Conservation (phyloP, 345 rosid genomes). For the Pugionium dolabratum region DNA sequence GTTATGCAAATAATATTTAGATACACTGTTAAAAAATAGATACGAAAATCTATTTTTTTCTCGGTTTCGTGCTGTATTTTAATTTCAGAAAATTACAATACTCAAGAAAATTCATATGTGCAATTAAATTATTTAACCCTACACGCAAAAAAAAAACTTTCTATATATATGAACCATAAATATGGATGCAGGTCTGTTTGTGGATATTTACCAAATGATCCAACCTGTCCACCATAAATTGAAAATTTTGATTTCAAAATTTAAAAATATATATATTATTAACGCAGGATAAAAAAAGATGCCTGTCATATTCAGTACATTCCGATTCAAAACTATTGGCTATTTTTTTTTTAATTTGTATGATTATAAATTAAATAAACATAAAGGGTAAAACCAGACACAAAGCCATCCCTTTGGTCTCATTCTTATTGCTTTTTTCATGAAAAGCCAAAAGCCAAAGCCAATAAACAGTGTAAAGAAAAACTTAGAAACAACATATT, state of each 20-base stretch:
- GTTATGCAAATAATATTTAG: no score
- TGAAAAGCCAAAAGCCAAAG: slow-evolving; percentile 38
- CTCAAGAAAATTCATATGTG: slow-evolving; percentile 12
- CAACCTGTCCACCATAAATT: slow-evolving; percentile 42
- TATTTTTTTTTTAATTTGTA: slow-evolving; percentile 20
- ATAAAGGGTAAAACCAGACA: slow-evolving; percentile 39
- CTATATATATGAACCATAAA: slow-evolving; percentile 39
- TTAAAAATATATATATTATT: background rate
- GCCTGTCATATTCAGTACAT: slow-evolving; percentile 49
- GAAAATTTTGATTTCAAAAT: slow-evolving; percentile 1
- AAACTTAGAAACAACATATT: background rate
- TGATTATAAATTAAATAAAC: slow-evolving; percentile 8
- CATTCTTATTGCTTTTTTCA: slow-evolving; percentile 42
- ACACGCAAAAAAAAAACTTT: slow-evolving; percentile 37
- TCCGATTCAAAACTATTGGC: slow-evolving; percentile 43
- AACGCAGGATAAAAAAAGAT: slow-evolving; percentile 9
- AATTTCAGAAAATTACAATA: background rate
- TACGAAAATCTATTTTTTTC: background rate
- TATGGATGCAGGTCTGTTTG: slow-evolving; percentile 33
- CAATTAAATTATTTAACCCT: slow-evolving; percentile 35
- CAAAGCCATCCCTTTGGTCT: slow-evolving; percentile 40
- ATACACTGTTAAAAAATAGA: no score
- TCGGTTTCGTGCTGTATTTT: background rate
- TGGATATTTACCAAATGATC: slow-evolving; percentile 42
- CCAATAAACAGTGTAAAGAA: slow-evolving; percentile 34